Percentiles rank a stretch among this genome's conserved stretches.
These are phyloP conservation scores for Lactarius tabidus DNA, from an alignment of 768 basidiomycete genomes.

Conservation along the genomic window DNA sequence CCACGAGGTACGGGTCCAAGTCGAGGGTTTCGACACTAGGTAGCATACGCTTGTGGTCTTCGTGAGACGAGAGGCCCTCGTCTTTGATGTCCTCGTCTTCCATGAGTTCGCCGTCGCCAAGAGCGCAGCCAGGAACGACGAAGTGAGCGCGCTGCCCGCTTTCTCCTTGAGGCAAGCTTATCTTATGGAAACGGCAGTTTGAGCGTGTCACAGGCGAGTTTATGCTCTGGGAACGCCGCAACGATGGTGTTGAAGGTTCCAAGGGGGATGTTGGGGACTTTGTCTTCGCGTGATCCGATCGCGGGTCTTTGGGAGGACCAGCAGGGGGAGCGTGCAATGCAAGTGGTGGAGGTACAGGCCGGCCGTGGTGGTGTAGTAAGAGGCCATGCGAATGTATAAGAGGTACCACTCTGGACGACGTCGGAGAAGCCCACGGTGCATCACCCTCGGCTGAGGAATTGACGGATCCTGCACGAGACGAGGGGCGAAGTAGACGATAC, in stretches of 20 bases:
- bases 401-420: slow-evolving; percentile 22
- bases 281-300: slow-evolving; percentile 17
- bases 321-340: slow-evolving; percentile 6
- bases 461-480: slow-evolving; percentile 46
- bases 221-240: slow-evolving; percentile 16
- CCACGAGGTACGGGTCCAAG: slow-evolving; percentile 51
- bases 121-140: slow-evolving; percentile 65
- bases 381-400: slow-evolving; percentile 30
- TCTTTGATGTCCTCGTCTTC: slow-evolving; percentile 55
- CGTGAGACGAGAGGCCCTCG: slow-evolving; percentile 51
- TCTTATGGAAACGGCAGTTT: slow-evolving; percentile 65
- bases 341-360: slow-evolving; percentile 18
- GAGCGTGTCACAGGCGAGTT: slow-evolving; percentile 61
- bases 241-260: slow-evolving; percentile 15
- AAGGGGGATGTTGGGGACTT: slow-evolving; percentile 8
- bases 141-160: slow-evolving; percentile 53
- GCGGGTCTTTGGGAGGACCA: slow-evolving; percentile 1
- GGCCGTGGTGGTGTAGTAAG: slow-evolving; percentile 32
- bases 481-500: slow-evolving; percentile 34
- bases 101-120: slow-evolving; percentile 54
- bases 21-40: slow-evolving; percentile 47
- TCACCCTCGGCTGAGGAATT: slow-evolving; percentile 33
- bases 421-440: slow-evolving; percentile 28
- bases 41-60: slow-evolving; percentile 47
- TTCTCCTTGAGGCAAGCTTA: slow-evolving; percentile 56